Evolutionary conservation across 75 land plant species (phyloP), one percentile per base, ranked within the genome.

Genomic region (Azolla pinnata): DNA sequence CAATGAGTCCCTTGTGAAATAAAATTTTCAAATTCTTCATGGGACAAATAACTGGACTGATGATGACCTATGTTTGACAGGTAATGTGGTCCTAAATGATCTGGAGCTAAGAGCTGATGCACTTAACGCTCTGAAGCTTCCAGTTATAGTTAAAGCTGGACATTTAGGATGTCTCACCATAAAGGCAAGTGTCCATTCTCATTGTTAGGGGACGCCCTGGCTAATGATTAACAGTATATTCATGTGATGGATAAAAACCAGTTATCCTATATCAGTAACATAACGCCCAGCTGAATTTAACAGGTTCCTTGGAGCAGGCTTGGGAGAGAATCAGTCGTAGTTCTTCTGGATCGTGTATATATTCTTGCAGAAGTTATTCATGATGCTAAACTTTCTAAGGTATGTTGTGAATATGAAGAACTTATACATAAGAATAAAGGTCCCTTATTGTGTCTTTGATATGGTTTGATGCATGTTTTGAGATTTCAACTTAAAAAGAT

Each of bases 231-330:
- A 20, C 14, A 9, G n/a, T 45, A 44, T 24, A 44, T 30, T 63
- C 2, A 21, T 32, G 4, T 51, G 12, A 51, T 9, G 8, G 24
- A 18, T 24, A 24, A n/a, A 18, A 51, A 24, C 5, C 53, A 9
- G 5, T 51, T 18, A 9, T 51, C 54, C 54, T 51, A 8, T 18
- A 9, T n/a, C 9, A 51, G 54, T 24, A 5, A 19, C n/a, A 5
- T 51, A n/a, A 51, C 18, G 54, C 12, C 42, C 14, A 7, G 14
- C 42, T 38, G 7, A 14, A 14, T 38, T 14, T 38, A 38, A 33
- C 63, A 93, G 98, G 96, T 93, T 63, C 98, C 98, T 18, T 93
- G 98, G 98, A 93, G 89, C 62, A 77, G 98, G 60, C 84, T 93
- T 29, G 98, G 98, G n/a, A 93, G 89, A 54, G 98, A 93, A 31